These are phyloP conservation scores for Xylaria digitata DNA, from an alignment of 2,329 filamentous ascomycete genomes.

Conservation along the genomic window DNA sequence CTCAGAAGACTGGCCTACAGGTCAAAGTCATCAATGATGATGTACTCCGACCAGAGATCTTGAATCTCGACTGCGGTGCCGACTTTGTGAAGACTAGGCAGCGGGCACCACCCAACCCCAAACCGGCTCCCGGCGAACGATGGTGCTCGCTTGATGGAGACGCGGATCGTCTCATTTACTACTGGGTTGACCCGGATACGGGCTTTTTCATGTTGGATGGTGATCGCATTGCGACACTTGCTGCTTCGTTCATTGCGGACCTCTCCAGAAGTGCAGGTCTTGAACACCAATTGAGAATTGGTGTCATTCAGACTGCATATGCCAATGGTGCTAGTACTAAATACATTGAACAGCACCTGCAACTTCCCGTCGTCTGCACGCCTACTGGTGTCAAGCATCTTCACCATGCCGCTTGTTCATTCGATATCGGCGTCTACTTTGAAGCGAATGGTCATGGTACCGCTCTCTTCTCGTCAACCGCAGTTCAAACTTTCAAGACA, in stretches of 20 bases:
- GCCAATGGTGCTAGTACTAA: slow-evolving; percentile 95
- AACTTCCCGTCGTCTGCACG: slow-evolving; percentile 91
- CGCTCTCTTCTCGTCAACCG: slow-evolving; percentile 89
- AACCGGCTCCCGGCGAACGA: slow-evolving; percentile 78
- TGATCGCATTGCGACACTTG: slow-evolving; percentile 94
- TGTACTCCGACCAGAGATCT: slow-evolving; percentile 85
- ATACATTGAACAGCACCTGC: slow-evolving; percentile 88
- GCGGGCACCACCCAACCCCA: slow-evolving; percentile 84
- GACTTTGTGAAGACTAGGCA: slow-evolving; percentile 99
- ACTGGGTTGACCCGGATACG: slow-evolving; percentile 84
- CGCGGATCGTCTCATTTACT: slow-evolving; percentile 95
- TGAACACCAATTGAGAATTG: slow-evolving; percentile 83
- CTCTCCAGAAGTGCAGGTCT: slow-evolving; percentile 84
- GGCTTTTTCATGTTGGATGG: slow-evolving; percentile 94
- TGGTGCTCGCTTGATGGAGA: slow-evolving; percentile 95
- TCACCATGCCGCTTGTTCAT: slow-evolving; percentile 94
- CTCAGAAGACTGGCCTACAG: slow-evolving; percentile 76
- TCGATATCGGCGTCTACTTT: slow-evolving; percentile 97
- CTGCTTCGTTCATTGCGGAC: slow-evolving; percentile 92
- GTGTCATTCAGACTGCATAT: slow-evolving; percentile 96
- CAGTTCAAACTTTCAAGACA: slow-evolving; percentile 80
- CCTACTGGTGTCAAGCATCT: slow-evolving; percentile 97
- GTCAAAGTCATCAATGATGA: slow-evolving; percentile 94
- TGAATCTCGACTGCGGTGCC: slow-evolving; percentile 95
- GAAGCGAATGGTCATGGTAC: slow-evolving; percentile 99